Percentiles rank a stretch among this genome's conserved stretches.
phyloP scores from a whole-genome alignment of 495 filamentous ascomycete species.

The Penicillium bovifimosum region DNA sequence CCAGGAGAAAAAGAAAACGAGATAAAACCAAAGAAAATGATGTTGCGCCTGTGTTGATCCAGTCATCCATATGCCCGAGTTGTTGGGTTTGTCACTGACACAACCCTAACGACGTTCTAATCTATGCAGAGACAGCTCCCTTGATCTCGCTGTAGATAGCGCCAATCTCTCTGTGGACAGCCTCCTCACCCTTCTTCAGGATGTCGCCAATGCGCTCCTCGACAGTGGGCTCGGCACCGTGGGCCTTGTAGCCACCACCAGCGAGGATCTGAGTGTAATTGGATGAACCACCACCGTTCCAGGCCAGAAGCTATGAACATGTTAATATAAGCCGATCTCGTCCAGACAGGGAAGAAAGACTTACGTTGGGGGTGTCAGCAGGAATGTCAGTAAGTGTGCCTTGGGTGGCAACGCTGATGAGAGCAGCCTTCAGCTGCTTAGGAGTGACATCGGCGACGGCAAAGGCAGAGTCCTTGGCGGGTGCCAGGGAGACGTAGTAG shows the following conservation, averaged over 20 bases:
- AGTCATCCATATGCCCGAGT: conserved; percentile 28
- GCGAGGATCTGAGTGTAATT: conserved; percentile 85
- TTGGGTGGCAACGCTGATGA: conserved; percentile 77
- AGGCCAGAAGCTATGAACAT: conserved; percentile 69
- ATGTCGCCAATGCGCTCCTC: conserved; percentile 29
- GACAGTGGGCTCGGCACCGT: conserved; percentile 12
- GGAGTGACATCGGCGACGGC: conserved; percentile 86
- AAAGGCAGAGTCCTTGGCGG: conserved; percentile 78
- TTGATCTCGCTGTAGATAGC: conserved; percentile 46
- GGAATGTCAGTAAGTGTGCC: conserved; percentile 82
- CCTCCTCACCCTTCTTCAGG: conserved; percentile 35
- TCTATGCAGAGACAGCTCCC: conserved; percentile 38
- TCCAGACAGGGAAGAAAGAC: conserved; percentile 16
- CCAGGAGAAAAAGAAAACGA: conserved; percentile 13
- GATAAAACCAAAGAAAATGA: conserved; percentile 23
- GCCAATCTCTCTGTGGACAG: conserved; percentile 33
- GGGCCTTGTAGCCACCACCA: conserved; percentile 48
- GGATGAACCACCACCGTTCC: conserved; percentile 93
- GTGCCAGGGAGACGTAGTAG: conserved; percentile 96
- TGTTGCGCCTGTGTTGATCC: conserved; percentile 33
- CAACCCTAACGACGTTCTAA: conserved; percentile 13
- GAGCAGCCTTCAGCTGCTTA: conserved; percentile 83
- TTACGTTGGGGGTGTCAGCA: conserved; percentile 70
- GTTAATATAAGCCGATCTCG: conserved; percentile 33
- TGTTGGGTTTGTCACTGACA: conserved; percentile 19